Percentiles rank a stretch among this genome's conserved stretches.
phyloP scores from a whole-genome alignment of 2,329 filamentous ascomycete species.

The Pestalotiopsis sp. region DNA sequence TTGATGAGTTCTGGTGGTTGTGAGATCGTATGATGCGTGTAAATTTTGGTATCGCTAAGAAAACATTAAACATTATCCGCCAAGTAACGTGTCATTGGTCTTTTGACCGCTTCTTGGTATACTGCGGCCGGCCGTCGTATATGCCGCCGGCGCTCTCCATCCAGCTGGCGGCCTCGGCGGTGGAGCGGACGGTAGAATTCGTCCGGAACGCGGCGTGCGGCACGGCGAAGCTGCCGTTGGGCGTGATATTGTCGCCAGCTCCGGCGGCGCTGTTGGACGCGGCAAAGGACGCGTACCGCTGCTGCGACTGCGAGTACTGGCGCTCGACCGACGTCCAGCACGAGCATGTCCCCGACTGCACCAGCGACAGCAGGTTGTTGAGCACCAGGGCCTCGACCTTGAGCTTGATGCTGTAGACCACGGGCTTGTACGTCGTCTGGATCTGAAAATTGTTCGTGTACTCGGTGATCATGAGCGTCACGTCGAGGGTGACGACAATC shows the following conservation, averaged over 20 bases:
- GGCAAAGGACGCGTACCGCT: not conserved
- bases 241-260: not conserved
- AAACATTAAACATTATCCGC: too few species aligned
- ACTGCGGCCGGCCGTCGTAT: conserved; percentile 4
- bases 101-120: conserved; percentile 3
- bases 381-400: conserved; percentile 61
- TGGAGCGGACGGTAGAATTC: not conserved
- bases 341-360: conserved; percentile 1
- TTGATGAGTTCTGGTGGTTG: too few species aligned
- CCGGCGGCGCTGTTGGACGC: not conserved
- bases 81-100: not conserved
- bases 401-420: conserved; percentile 48
- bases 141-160: conserved; percentile 2
- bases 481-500: conserved; percentile 42
- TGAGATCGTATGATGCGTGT: too few species aligned
- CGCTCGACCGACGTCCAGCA: conserved; percentile 1
- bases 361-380: conserved; percentile 26
- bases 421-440: conserved; percentile 42
- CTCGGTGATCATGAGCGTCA: conserved; percentile 40
- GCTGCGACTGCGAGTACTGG: conserved; percentile 1
- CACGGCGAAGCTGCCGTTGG: not conserved
- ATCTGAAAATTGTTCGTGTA: conserved; percentile 42
- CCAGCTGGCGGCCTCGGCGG: not conserved
- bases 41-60: not conserved
- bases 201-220: not conserved